A percentile compares a stretch with the other conserved stretches of the same genome.
phyloP scores from a whole-genome alignment of 805 yeast genomes.

The Zygosaccharomyces lentus region DNA sequence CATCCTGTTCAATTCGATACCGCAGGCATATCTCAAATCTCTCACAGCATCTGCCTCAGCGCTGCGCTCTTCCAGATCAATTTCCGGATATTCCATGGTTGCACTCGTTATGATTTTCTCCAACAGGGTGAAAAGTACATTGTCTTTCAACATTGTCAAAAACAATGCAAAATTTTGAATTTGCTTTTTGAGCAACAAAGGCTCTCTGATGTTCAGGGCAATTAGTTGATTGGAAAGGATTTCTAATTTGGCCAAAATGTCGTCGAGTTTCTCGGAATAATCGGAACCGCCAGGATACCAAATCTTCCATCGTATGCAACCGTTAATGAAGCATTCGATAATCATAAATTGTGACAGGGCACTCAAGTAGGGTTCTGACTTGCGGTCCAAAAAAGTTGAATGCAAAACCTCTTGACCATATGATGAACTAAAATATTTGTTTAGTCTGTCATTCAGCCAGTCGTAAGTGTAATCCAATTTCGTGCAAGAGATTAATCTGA shows the following conservation, averaged over 20 bases:
- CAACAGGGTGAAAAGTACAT: constrained; percentile 74
- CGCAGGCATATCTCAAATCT: constrained; percentile 86
- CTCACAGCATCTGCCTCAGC: constrained; percentile 79
- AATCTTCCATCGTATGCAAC: constrained; percentile 90
- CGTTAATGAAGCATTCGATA: constrained; percentile 86
- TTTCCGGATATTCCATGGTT: constrained; percentile 72
- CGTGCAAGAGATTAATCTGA: constrained; percentile 81
- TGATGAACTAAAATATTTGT: constrained; percentile 64
- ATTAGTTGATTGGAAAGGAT: constrained; percentile 69
- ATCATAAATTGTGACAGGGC: constrained; percentile 81
- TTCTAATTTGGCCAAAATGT: constrained; percentile 54
- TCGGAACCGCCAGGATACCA: constrained; percentile 56
- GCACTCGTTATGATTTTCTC: constrained; percentile 82
- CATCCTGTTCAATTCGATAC: constrained; percentile 88
- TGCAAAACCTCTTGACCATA: constrained; percentile 62
- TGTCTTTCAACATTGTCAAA: constrained; percentile 81
- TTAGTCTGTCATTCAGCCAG: constrained; percentile 76
- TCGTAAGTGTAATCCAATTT: constrained; percentile 73
- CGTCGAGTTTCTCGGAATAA: constrained; percentile 49
- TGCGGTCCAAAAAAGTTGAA: constrained; percentile 49
- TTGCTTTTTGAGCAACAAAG: constrained; percentile 74
- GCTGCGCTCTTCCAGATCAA: constrained; percentile 42
- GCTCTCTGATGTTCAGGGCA: constrained; percentile 72
- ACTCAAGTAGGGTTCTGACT: constrained; percentile 63
- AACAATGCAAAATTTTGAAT: constrained; percentile 92